Evolutionary conservation across 2,329 filamentous ascomycete genomes (phyloP), one percentile per base, ranked within the genome.

Genomic region (Exophiala sp.): DNA sequence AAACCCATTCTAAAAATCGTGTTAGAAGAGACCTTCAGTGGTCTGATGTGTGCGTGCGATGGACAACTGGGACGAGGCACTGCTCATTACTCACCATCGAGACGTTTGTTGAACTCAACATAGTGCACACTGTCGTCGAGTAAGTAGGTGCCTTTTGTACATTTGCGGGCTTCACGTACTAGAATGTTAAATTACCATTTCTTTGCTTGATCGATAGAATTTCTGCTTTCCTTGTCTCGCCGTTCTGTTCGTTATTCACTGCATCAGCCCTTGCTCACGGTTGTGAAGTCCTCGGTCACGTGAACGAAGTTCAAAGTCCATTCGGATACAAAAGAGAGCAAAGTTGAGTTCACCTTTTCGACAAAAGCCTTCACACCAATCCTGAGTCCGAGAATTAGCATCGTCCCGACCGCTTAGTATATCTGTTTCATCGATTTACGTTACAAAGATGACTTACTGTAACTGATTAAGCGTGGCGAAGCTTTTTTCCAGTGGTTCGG

Each of bases 41-140:
- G n/a, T n/a, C n/a, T n/a, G n/a, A n/a, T n/a, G n/a, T n/a, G n/a
- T n/a, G n/a, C n/a, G n/a, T n/a, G n/a, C n/a, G n/a, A n/a, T n/a
- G n/a, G n/a, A n/a, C n/a, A n/a, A n/a, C n/a, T n/a, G n/a, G n/a
- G n/a, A n/a, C n/a, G n/a, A n/a, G n/a, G n/a, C n/a, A n/a, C n/a
- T n/a, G n/a, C n/a, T n/a, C n/a, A n/a, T 42, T 16, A 23, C 65
- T 55, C 63, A 74, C 72, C 73, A 61, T 83, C 80, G 24, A 83
- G 72, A 74, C 81, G 81, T 62, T 97, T 97, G 72, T 97, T 97
- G 79, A 96, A 97, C 64, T 95, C 94, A 65, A 95, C 88, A 67
- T 96, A 97, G 68, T 97, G 95, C 63, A 95, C 94, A 69, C 71
- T 74, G 45, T 41, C 9, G 21, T 3, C 38, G 7, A 24, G 38